Conservation (phyloP, 768 basidiomycete species). For the Austroboletus eburneus region DNA sequence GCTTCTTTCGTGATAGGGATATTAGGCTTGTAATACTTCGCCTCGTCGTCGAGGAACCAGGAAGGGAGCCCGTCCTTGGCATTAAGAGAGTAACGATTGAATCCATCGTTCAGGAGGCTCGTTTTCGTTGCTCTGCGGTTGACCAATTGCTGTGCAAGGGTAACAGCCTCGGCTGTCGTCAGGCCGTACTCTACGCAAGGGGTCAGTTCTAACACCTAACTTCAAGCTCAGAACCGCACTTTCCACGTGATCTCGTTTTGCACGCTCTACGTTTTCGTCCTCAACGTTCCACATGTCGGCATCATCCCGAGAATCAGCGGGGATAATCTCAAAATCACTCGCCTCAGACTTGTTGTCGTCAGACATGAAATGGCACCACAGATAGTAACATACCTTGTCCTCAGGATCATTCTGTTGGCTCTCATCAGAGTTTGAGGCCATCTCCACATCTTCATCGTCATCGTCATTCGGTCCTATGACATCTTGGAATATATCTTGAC, state of each 20-base stretch:
- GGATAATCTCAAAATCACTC: constrained; percentile 71
- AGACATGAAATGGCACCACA: constrained; percentile 3
- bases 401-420: constrained; percentile 29
- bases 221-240: constrained; percentile 42
- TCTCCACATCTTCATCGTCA: constrained; percentile 22
- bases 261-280: constrained; percentile 68
- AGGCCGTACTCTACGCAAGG: constrained; percentile 65
- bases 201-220: constrained; percentile 3
- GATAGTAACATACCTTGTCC: constrained; percentile 22
- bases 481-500: constrained; percentile 80
- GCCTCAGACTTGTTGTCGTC: constrained; percentile 17
- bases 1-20: constrained; percentile 98
- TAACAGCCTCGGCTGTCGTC: constrained; percentile 83
- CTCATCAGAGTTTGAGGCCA: constrained; percentile 28
- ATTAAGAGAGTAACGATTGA: constrained; percentile 89
- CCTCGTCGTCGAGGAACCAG: constrained; percentile 98
- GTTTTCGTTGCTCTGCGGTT: constrained; percentile 89
- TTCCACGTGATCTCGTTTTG: constrained; percentile 58
- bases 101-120: constrained; percentile 89
- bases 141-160: constrained; percentile 85
- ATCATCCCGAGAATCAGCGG: constrained; percentile 54
- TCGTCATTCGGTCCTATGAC: constrained; percentile 35
- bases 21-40: constrained; percentile 89
- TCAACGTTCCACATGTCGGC: constrained; percentile 78
- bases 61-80: constrained; percentile 87